Conservation (phyloP, 2,329 filamentous ascomycete species). For the Pseudogymnoascus sp. region DNA sequence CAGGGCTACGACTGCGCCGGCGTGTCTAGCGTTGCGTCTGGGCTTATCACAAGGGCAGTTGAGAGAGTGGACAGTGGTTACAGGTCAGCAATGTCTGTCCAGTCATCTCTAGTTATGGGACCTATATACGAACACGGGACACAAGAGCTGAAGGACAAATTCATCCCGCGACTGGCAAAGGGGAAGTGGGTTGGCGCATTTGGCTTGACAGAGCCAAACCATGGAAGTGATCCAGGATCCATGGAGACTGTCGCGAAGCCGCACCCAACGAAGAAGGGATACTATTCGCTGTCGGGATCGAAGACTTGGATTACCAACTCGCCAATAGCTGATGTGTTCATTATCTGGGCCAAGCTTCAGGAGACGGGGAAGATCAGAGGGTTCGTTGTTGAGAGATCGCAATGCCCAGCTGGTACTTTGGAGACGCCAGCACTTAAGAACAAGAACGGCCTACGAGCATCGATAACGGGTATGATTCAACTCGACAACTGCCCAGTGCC, state of each 20-base stretch:
- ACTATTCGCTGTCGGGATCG: conserved; percentile 66
- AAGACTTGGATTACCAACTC: conserved; percentile 98
- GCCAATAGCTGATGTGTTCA: conserved; percentile 72
- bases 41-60: conserved; percentile 80
- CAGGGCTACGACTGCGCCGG: conserved; percentile 84
- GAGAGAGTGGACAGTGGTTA: conserved; percentile 89
- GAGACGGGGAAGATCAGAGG: conserved; percentile 90
- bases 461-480: conserved; percentile 96
- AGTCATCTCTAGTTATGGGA: conserved; percentile 88
- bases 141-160: conserved; percentile 78
- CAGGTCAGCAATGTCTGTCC: conserved; percentile 85
- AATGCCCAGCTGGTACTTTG: conserved; percentile 79
- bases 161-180: conserved; percentile 71
- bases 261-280: conserved; percentile 75
- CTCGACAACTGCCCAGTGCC: conserved; percentile 85
- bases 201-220: conserved; percentile 85
- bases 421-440: conserved; percentile 89
- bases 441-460: conserved; percentile 89
- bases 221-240: conserved; percentile 81
- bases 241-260: conserved; percentile 84
- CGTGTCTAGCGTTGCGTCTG: conserved; percentile 78
- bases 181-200: conserved; percentile 79
- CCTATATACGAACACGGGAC: conserved; percentile 82
- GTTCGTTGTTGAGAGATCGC: conserved; percentile 77
- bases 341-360: conserved; percentile 90